Base-by-base conservation (phyloP, 2,329 filamentous ascomycete species). In the Trichoderma sp. region DNA sequence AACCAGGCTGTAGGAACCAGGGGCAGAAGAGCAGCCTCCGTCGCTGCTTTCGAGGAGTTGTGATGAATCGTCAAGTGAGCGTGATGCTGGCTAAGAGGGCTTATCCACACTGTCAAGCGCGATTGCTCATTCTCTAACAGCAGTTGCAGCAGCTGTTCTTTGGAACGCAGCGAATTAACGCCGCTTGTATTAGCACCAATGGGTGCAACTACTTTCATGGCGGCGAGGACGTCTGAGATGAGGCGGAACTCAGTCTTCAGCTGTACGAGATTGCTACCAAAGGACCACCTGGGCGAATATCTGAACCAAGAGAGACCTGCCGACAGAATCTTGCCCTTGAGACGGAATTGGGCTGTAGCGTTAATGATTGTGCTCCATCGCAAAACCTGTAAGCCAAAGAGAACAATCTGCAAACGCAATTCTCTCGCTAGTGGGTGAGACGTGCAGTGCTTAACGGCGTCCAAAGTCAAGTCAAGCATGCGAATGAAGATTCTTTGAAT, bases 241-340 rank as follows among this genome's bases (percentile, higher is more conserved):
- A 97, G 82, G 71, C 91, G 90, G 37, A 93, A 88, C 79, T 99
- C 95, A 0, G 96, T 94, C 81, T 97, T 98, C 61, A 98, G 84
- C 76, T 99, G 95, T 17, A 99, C 81, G 58, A 92, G 87, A 76
- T 97, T 99, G 73, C 94, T 95, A 67, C 95, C 95, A 78, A 95
- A 98, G 0, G 95, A 97, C 94, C 95, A 99, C 72, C 89, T 88
- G 15, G 94, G 92, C 6, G 92, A 83, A 71, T 89, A 87, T 45
- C 85, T 87, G 79, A 99, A 99, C 96, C 96, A 99, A 70, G 86
- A 89, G 35, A 99, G 82, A 15, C 89, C 94, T 34, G 93, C 93
- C 6, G 93, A 94, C 42, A 99, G 79, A 61, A 97, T 90, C 71
- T 92, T 89, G 75, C 98, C 94, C 77, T 97, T 97, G 42, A 98